Conservation (phyloP, 2,329 filamentous ascomycete genomes). For the Lecanicillium sp. region DNA sequence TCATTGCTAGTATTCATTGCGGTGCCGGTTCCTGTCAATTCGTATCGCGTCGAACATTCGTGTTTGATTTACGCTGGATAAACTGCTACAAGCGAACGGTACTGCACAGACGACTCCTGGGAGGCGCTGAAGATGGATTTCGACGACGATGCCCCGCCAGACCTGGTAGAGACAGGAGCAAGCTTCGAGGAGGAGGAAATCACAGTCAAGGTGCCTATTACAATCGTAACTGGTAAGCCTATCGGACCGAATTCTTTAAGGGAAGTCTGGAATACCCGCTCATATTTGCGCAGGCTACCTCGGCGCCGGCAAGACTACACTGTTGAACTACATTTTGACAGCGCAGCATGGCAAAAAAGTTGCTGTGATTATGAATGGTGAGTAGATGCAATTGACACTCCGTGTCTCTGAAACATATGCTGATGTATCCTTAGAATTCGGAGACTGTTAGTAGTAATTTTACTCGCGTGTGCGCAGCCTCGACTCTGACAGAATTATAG, state of each 20-base stretch:
- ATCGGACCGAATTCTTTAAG: too few relatives aligned
- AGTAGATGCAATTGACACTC: constrained; percentile 12
- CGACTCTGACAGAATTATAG: constrained; percentile 32
- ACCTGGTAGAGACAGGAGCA: constrained; percentile 45
- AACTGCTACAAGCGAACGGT: too few relatives aligned
- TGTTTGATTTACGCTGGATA: too few relatives aligned
- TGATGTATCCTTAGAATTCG: constrained; percentile 53
- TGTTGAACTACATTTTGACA: constrained; percentile 92
- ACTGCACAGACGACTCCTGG: too few relatives aligned
- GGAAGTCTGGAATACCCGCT: too few relatives aligned
- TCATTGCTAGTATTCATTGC: too few relatives aligned
- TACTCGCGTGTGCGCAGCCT: too few relatives aligned
- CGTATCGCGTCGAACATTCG: too few relatives aligned
- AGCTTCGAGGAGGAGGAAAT: constrained; percentile 32
- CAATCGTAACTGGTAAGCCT: constrained; percentile 66
- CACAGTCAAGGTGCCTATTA: constrained; percentile 67
- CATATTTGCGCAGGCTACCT: constrained; percentile 89
- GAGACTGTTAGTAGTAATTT: constrained; percentile 57
- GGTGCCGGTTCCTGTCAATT: too few relatives aligned
- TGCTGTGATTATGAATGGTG: constrained; percentile 91
- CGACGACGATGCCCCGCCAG: constrained; percentile 61
- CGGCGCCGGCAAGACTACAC: constrained; percentile 89
- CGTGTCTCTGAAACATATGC: neutral
- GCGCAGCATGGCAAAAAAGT: constrained; percentile 96
- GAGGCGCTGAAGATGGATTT: too few relatives aligned